Evolutionary conservation across 1,284 basidiomycete species (phyloP).

Genomic region (Phenoliferia sp.): DNA sequence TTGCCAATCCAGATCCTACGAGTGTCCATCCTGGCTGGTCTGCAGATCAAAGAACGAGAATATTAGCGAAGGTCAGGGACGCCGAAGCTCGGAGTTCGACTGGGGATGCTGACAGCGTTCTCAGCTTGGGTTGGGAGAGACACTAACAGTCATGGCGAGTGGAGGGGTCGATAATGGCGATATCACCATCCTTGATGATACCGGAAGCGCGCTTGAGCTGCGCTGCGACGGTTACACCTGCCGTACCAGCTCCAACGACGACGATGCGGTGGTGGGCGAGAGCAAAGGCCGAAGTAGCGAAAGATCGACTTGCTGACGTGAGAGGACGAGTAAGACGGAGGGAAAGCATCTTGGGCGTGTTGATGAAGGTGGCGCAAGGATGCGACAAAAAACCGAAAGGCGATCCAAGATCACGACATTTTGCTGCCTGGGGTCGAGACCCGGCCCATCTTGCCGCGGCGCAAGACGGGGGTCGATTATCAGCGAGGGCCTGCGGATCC

Average conservation of each 20-base stretch:
- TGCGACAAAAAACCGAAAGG: too few relatives aligned
- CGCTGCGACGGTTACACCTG: conserved; percentile 41
- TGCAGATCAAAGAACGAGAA: conserved; percentile 1
- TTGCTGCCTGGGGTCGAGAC: too few relatives aligned
- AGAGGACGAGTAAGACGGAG: neutral
- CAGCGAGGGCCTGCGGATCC: too few relatives aligned
- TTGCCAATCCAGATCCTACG: conserved; percentile 67
- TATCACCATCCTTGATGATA: conserved; percentile 63
- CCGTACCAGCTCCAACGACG: conserved; percentile 44
- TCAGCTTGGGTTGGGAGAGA: too few relatives aligned
- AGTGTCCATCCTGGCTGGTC: conserved; percentile 35
- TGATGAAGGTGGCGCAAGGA: neutral
- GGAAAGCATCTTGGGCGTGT: neutral
- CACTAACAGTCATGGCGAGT: conserved; percentile 68
- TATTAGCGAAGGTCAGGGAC: neutral
- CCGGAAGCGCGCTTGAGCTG: conserved; percentile 68
- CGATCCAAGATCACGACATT: too few relatives aligned
- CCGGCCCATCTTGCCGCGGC: too few relatives aligned
- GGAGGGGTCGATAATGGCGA: conserved; percentile 74
- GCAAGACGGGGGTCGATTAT: too few relatives aligned
- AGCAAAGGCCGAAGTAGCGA: neutral
- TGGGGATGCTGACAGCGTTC: too few relatives aligned
- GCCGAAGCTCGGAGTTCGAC: too few relatives aligned
- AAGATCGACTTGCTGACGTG: neutral
- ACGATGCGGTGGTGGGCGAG: conserved; percentile 36